These are phyloP conservation scores for Coemansia sp. DNA, from an alignment of 192 early-diverging fungal species.

Conservation along the genomic window DNA sequence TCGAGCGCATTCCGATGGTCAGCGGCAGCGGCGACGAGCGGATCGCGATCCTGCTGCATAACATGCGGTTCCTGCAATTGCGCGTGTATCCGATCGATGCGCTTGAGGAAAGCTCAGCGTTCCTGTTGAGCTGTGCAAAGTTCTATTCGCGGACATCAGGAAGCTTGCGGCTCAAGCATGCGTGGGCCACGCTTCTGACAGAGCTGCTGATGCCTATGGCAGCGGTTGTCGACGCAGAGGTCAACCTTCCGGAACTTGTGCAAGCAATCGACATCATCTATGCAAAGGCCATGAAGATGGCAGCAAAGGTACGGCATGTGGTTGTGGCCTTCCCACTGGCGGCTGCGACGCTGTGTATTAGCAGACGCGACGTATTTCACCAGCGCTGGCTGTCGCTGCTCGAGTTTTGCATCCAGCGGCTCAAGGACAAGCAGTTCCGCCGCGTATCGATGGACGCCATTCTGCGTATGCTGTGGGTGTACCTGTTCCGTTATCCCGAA, in stretches of 20 bases:
- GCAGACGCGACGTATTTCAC: slow-evolving; percentile 85
- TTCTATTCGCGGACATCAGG: slow-evolving; percentile 83
- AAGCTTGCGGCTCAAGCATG: slow-evolving; percentile 81
- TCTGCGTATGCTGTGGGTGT: slow-evolving; percentile 88
- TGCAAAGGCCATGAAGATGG: slow-evolving; percentile 89
- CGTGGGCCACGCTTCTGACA: slow-evolving; percentile 89
- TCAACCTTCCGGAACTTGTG: slow-evolving; percentile 92
- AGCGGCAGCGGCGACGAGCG: slow-evolving; percentile 72
- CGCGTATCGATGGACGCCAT: slow-evolving; percentile 79
- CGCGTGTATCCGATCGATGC: slow-evolving; percentile 94
- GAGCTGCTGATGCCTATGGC: slow-evolving; percentile 91
- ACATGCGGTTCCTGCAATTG: slow-evolving; percentile 88
- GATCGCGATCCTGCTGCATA: slow-evolving; percentile 82
- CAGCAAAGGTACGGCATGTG: slow-evolving; percentile 79
- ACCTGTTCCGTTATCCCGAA: slow-evolving; percentile 88
- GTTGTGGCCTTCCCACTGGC: slow-evolving; percentile 81
- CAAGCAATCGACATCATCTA: slow-evolving; percentile 91
- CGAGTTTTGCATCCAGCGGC: slow-evolving; percentile 68
- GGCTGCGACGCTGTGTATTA: slow-evolving; percentile 89
- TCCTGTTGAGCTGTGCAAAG: slow-evolving; percentile 85
- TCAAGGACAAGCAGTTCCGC: slow-evolving; percentile 76
- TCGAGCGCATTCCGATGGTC: slow-evolving; percentile 72
- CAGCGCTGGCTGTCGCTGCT: slow-evolving; percentile 74
- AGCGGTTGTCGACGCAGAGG: slow-evolving; percentile 87
- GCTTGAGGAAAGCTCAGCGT: slow-evolving; percentile 94